Conservation (phyloP, 192 early-diverging fungal species). For the Diversispora eburnea region DNA sequence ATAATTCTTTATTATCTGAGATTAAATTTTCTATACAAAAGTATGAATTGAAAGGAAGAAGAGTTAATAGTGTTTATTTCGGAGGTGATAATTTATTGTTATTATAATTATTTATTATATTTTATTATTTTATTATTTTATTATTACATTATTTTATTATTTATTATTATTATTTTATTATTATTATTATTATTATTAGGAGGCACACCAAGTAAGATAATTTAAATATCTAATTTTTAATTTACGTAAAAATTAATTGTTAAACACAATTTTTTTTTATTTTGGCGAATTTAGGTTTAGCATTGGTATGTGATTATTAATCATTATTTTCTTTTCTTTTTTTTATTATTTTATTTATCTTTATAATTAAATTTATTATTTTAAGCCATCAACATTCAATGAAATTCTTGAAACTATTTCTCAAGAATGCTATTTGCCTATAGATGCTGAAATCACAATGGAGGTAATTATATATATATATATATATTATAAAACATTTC, state of each 20-base stretch:
- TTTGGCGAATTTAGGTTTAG: not conserved
- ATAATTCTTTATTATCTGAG: slow-evolving; percentile 37
- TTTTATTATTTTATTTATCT: not conserved
- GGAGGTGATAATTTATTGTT: slow-evolving; percentile 33
- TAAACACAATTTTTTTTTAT: not conserved
- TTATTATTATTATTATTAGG: slow-evolving; percentile 25
- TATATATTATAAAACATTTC: not conserved
- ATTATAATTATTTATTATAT: not conserved
- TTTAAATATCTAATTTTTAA: slow-evolving; percentile 4
- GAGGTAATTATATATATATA: slow-evolving; percentile 37
- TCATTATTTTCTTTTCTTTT: not conserved
- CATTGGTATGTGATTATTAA: not conserved
- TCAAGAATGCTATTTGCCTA: slow-evolving; percentile 28
- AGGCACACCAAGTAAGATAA: slow-evolving; percentile 50
- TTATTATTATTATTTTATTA: not conserved
- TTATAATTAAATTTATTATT: not conserved
- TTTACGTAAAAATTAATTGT: not conserved
- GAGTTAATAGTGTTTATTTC: slow-evolving; percentile 50
- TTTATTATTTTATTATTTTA: not conserved
- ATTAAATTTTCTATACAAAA: slow-evolving; percentile 36
- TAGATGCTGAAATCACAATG: slow-evolving; percentile 47
- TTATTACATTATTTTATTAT: not conserved
- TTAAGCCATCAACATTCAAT: slow-evolving; percentile 43
- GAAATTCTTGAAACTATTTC: slow-evolving; percentile 37
- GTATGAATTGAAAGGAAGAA: slow-evolving; percentile 31